A percentile compares a stretch with the other conserved stretches of the same genome.
phyloP scores from a whole-genome alignment of 768 basidiomycete species.

The Pisolithus orientalis region DNA sequence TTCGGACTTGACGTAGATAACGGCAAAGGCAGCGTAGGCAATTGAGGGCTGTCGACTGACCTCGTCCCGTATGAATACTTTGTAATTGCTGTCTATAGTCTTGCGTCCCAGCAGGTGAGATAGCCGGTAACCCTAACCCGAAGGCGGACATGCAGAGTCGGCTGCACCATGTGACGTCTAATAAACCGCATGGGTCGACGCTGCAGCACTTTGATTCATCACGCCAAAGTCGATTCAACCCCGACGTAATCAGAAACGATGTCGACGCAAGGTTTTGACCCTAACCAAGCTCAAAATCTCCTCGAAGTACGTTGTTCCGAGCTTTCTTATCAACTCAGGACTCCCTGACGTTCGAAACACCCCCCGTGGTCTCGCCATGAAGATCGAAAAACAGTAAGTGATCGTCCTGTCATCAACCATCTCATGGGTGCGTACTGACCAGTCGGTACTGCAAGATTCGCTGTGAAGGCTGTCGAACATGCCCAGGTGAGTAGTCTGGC shows the following conservation, averaged over 20 bases:
- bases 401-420: background rate
- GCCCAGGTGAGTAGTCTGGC: slow-evolving; percentile 62
- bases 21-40: slow-evolving; percentile 15
- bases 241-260: slow-evolving; percentile 30
- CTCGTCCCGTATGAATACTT: background rate
- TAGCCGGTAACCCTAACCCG: slow-evolving; percentile 16
- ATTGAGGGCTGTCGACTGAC: slow-evolving; percentile 2
- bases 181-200: background rate
- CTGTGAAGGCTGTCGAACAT: slow-evolving; percentile 91
- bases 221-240: background rate
- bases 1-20: slow-evolving; percentile 50
- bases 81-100: background rate
- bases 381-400: slow-evolving; percentile 96
- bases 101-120: background rate
- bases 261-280: slow-evolving; percentile 62
- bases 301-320: slow-evolving; percentile 57
- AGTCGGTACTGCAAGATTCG: slow-evolving; percentile 18
- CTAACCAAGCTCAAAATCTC: slow-evolving; percentile 88
- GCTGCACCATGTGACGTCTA: no score
- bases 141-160: background rate
- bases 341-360: no score
- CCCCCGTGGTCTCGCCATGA: slow-evolving; percentile 6
- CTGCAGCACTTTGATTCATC: background rate
- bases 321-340: slow-evolving; percentile 7
- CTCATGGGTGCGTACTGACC: slow-evolving; percentile 3